Conservation (phyloP, 208 protist species). For the Acanthamoeba quina region DNA sequence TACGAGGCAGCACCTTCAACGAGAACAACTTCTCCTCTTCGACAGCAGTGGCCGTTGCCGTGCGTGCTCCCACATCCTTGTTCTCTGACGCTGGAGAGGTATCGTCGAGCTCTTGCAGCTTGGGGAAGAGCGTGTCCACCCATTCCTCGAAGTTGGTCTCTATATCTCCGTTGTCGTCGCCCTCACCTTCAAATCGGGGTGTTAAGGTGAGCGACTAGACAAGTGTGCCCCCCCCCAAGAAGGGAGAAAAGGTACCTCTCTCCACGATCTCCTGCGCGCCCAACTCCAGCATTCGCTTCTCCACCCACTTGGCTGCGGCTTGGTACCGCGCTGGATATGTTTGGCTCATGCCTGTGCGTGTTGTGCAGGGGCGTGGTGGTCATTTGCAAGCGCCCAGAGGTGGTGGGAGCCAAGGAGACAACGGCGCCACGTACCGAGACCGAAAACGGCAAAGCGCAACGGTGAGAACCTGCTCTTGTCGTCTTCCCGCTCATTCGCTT, state of each 20-base stretch:
- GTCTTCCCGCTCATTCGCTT: conserved; percentile 13
- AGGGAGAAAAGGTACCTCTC: background rate
- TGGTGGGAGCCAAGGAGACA: background rate
- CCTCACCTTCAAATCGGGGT: background rate
- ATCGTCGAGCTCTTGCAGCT: background rate
- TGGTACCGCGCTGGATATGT: conserved; percentile 66
- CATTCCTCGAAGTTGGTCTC: background rate
- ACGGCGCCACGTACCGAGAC: conserved; percentile 38
- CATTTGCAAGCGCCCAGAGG: background rate
- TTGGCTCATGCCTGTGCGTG: conserved; percentile 49
- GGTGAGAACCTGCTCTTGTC: background rate
- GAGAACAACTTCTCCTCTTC: background rate
- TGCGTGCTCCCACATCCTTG: background rate
- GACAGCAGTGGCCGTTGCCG: background rate
- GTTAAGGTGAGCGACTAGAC: background rate
- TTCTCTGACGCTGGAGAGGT: background rate
- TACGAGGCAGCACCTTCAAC: background rate
- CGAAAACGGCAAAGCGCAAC: conserved; percentile 63
- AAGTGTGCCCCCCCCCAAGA: background rate
- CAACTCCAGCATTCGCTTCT: conserved; percentile 36
- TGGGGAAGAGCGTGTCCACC: background rate
- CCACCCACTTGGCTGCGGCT: conserved; percentile 37
- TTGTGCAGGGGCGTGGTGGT: background rate
- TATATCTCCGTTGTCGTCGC: background rate
- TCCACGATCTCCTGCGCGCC: conserved; percentile 4